These are phyloP conservation scores for Metarhizium humberi DNA, from an alignment of 2,329 filamentous ascomycete genomes.

Conservation along the genomic window DNA sequence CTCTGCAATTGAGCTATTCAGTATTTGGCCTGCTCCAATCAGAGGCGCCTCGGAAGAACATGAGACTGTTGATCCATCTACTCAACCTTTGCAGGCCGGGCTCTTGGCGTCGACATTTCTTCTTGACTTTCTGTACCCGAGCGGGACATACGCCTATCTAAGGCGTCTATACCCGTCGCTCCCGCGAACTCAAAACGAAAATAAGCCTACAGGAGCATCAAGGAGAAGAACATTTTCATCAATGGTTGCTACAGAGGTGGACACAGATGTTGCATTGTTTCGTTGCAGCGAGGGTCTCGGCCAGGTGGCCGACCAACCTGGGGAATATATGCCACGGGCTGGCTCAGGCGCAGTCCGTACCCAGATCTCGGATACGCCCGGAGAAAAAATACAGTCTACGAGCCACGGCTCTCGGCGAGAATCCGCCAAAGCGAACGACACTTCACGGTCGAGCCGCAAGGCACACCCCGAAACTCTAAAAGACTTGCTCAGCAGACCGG, in stretches of 20 bases:
- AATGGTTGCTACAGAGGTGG: slow-evolving; percentile 6
- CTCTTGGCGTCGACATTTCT: slow-evolving; percentile 38
- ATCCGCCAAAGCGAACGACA: background rate
- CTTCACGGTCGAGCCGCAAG: background rate
- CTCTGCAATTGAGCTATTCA: slow-evolving; percentile 36
- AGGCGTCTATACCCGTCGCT: slow-evolving; percentile 26
- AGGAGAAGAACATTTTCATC: slow-evolving; percentile 17
- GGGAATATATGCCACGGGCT: background rate
- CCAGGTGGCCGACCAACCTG: background rate
- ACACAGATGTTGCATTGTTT: background rate
- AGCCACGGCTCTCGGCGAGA: background rate
- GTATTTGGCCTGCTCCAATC: slow-evolving; percentile 29
- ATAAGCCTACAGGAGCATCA: slow-evolving; percentile 8
- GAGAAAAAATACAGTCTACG: background rate
- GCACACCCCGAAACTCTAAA: slow-evolving; percentile 2
- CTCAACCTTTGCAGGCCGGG: slow-evolving; percentile 14
- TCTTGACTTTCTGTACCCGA: slow-evolving; percentile 49
- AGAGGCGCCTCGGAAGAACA: slow-evolving; percentile 12
- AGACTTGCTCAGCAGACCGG: slow-evolving; percentile 15
- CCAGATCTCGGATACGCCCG: too few relatives aligned
- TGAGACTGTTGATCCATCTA: slow-evolving; percentile 11
- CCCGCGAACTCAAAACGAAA: slow-evolving; percentile 13
- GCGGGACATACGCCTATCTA: slow-evolving; percentile 31
- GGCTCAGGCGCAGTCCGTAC: background rate
- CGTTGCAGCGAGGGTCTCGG: background rate